A percentile compares a stretch with the other conserved stretches of the same genome.
phyloP scores from a whole-genome alignment of 2,329 filamentous ascomycete genomes.

The Lachnellula occidentalis region DNA sequence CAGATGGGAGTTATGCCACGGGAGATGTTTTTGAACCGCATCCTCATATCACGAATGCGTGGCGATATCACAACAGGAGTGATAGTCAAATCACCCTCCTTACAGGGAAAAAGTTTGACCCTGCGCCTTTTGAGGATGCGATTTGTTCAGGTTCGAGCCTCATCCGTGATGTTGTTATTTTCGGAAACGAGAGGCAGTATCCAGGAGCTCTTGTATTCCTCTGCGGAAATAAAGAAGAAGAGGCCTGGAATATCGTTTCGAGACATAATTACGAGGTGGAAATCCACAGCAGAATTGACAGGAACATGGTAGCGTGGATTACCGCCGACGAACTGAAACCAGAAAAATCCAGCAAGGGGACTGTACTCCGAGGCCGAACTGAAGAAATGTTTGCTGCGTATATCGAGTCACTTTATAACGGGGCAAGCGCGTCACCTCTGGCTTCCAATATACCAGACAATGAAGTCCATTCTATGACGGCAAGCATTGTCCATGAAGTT shows the following conservation, averaged over 20 bases:
- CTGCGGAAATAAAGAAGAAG: slow-evolving; percentile 35
- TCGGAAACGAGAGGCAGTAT: slow-evolving; percentile 52
- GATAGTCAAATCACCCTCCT: slow-evolving; percentile 58
- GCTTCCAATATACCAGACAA: slow-evolving; percentile 30
- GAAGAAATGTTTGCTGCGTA: slow-evolving; percentile 42
- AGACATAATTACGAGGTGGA: slow-evolving; percentile 44
- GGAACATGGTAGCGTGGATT: slow-evolving; percentile 43
- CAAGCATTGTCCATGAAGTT: slow-evolving; percentile 30
- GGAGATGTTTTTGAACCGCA: slow-evolving; percentile 58
- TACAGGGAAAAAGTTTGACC: slow-evolving; percentile 66
- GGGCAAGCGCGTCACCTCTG: not conserved
- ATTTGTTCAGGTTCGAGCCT: slow-evolving; percentile 40
- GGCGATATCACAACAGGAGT: slow-evolving; percentile 56
- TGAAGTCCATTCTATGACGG: slow-evolving; percentile 30
- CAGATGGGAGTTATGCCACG: slow-evolving; percentile 57
- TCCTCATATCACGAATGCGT: slow-evolving; percentile 44
- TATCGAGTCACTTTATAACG: slow-evolving; percentile 43
- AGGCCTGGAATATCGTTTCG: slow-evolving; percentile 40
- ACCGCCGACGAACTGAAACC: slow-evolving; percentile 30
- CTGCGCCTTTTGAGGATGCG: slow-evolving; percentile 52
- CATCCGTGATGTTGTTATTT: slow-evolving; percentile 52
- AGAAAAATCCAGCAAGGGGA: slow-evolving; percentile 60
- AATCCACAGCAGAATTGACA: slow-evolving; percentile 45
- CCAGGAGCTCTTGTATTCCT: slow-evolving; percentile 53
- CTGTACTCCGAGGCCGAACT: slow-evolving; percentile 46